Evolutionary conservation across 345 rosid species (phyloP).

Genomic region (Citrus mangshanensis): DNA sequence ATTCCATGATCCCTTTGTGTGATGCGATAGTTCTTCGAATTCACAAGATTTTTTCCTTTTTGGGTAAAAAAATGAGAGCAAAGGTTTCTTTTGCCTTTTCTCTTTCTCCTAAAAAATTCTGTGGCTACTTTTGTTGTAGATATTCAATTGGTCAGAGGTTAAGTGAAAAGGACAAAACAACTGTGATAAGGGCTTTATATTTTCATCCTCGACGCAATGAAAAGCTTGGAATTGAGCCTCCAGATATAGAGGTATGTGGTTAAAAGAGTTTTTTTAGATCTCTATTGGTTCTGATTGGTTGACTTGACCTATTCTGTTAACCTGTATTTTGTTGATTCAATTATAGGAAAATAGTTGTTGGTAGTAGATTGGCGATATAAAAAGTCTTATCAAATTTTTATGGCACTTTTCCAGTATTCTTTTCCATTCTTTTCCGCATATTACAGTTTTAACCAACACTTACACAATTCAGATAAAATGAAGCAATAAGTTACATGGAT

Average conservation of each 20-base stretch:
- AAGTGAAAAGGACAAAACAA: slow-evolving; percentile 45
- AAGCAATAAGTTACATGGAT: neutral
- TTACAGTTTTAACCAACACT: neutral
- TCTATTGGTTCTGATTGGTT: neutral
- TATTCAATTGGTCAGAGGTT: slow-evolving; percentile 52
- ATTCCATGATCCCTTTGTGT: neutral
- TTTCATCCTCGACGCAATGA: slow-evolving; percentile 78
- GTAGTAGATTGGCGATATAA: neutral
- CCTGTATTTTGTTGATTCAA: neutral
- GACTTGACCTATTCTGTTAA: neutral
- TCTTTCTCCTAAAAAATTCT: neutral
- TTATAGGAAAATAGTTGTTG: neutral
- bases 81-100: neutral
- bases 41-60: no score
- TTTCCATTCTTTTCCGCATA: neutral
- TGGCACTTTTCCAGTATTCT: neutral
- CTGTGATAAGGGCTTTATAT: slow-evolving; percentile 49
- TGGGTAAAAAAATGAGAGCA: no score
- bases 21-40: neutral
- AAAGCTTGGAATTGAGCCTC: slow-evolving; percentile 69
- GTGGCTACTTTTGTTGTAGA: slow-evolving; percentile 31
- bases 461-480: neutral
- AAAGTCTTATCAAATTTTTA: neutral
- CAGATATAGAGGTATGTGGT: slow-evolving; percentile 58
- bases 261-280: neutral